Evolutionary conservation across 208 protist genomes (phyloP), one percentile per base, ranked within the genome.

Genomic region (Vickermania ingenoplastis): DNA sequence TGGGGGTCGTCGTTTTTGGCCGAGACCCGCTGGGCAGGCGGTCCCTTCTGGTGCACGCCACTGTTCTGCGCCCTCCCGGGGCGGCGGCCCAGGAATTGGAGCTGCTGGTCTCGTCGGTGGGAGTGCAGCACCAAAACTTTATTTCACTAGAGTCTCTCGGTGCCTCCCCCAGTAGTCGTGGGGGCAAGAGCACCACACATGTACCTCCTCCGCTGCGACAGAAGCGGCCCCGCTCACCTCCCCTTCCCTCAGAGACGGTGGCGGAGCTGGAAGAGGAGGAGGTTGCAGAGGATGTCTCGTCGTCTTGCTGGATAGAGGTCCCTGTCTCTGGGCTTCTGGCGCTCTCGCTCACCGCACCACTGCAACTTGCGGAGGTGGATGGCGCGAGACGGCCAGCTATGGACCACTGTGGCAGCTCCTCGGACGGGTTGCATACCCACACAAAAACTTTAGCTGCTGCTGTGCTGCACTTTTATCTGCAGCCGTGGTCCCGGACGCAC

Each of bases 1-100:
- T 93, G 61, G 54, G 68, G n/a, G 41, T 87, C 11, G 72, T 85
- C 30, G 72, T 92, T 25, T 95, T 91, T 67, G 93, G 91, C 0
- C 84, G 93, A 13, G 93, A 97, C 53, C 81, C 78, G 21, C 63
- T 97, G 3, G 93, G 93, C 13, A 71, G 91, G 2, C 82, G 90
- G 29, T 93, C 83, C 7, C 81, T 97, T 36, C 70, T 94, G 27
- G 71, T 72, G 24, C 84, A 87, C 64, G 59, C 81, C 13, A 53
- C 57, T 22, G 51, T 17, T 63, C 48, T 57, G 30, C 49, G 27
- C 11, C 17, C 17, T 13, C 11, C 24, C 31, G 2, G 55, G 28
- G 5, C 51, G 17, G 58, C 36, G 1, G 65, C 68, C 50, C 28
- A 61, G 53, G 62, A 75, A 24, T 64, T 89, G 49, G 79, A 92